These are phyloP conservation scores for Schwanniomyces occidentalis DNA, from an alignment of 805 yeast genomes.

Conservation along the genomic window DNA sequence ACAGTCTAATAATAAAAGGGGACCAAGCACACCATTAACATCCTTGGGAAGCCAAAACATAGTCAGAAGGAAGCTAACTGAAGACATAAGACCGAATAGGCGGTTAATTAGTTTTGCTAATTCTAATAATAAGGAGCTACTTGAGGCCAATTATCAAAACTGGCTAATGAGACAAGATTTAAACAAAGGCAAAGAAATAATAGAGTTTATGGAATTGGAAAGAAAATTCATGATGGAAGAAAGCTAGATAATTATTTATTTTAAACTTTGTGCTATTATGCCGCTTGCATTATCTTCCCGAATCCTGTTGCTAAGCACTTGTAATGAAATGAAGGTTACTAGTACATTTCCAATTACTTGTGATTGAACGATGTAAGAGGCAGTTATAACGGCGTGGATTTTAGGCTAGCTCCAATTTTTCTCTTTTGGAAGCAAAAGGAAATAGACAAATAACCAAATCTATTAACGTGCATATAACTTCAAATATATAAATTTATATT, in stretches of 20 bases:
- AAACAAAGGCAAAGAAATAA: constrained; percentile 20
- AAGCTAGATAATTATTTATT: background rate
- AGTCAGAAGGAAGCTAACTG: constrained; percentile 16
- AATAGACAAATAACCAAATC: too few relatives aligned
- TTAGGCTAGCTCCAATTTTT: too few relatives aligned
- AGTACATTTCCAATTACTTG: too few relatives aligned
- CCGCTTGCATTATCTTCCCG: too few relatives aligned
- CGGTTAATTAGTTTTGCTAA: constrained; percentile 3
- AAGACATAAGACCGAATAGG: background rate
- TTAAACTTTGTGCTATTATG: too few relatives aligned
- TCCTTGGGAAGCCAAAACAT: constrained; percentile 24
- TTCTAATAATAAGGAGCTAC: constrained; percentile 12
- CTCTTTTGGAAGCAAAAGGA: too few relatives aligned
- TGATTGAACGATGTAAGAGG: too few relatives aligned
- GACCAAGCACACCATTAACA: constrained; percentile 37
- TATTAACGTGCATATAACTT: too few relatives aligned
- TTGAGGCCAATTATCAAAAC: constrained; percentile 27
- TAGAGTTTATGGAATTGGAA: constrained; percentile 33
- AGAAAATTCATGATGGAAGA: constrained; percentile 15
- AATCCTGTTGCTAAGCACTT: too few relatives aligned
- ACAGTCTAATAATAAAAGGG: constrained; percentile 21
- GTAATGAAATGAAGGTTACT: too few relatives aligned
- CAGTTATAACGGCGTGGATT: too few relatives aligned
- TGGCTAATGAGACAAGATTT: constrained; percentile 31
- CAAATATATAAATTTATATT: too few relatives aligned